These are phyloP conservation scores for Colletotrichum filicis DNA, from an alignment of 2,329 filamentous ascomycete genomes.

Conservation along the genomic window DNA sequence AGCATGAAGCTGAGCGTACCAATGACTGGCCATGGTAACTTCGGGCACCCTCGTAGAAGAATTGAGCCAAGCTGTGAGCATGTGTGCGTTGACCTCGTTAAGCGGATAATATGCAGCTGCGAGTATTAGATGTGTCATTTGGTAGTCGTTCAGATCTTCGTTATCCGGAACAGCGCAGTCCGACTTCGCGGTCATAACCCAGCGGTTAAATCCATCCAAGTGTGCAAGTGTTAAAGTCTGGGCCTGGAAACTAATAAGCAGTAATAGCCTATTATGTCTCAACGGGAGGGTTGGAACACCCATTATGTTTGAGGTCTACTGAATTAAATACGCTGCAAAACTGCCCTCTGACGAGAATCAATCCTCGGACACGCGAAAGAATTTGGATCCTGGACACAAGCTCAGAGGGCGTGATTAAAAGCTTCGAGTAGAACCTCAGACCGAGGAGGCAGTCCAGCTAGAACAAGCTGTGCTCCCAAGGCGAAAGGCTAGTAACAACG, in stretches of 20 bases:
- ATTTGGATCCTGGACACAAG: no score
- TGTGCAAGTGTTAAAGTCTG: not conserved
- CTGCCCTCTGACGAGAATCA: no score
- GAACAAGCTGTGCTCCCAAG: no score
- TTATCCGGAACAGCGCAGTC: not conserved
- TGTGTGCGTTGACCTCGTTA: not conserved
- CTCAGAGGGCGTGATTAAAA: no score
- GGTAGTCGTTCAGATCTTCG: not conserved
- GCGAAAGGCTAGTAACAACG: no score
- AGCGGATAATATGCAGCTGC: not conserved
- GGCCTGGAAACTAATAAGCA: not conserved
- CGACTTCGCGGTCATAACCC: not conserved
- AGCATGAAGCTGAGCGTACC: not conserved
- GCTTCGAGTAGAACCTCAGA: no score
- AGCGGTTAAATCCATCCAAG: no score
- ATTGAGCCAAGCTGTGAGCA: not conserved
- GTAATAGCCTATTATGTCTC: not conserved
- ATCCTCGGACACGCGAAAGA: no score
- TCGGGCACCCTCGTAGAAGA: not conserved
- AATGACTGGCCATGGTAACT: not conserved
- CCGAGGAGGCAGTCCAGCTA: no score
- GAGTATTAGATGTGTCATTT: not conserved
- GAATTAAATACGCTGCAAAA: no score
- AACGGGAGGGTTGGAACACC: no score
- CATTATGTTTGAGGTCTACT: no score